phyloP scores from a whole-genome alignment of 2,329 filamentous ascomycete species.

The Colletotrichum spinosum region DNA sequence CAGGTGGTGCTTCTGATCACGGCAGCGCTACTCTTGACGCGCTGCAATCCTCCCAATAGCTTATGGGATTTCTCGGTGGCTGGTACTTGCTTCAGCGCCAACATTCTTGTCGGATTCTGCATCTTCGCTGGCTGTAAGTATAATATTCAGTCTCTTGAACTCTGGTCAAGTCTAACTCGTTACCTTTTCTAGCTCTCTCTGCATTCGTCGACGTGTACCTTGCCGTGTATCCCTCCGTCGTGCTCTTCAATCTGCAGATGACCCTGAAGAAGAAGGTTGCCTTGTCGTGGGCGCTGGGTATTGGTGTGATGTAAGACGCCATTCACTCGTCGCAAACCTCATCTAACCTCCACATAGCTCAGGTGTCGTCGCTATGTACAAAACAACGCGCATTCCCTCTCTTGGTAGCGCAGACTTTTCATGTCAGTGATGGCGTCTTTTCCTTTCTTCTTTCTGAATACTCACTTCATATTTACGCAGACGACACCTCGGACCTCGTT shows the following conservation, averaged over 20 bases:
- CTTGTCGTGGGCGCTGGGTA: slow-evolving; percentile 41
- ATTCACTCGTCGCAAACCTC: no score
- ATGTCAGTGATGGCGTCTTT: slow-evolving; percentile 24
- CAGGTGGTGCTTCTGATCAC: slow-evolving; percentile 37
- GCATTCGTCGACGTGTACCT: slow-evolving; percentile 43
- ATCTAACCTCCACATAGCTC: slow-evolving; percentile 34
- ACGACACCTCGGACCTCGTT: slow-evolving; percentile 54
- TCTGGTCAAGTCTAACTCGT: background rate
- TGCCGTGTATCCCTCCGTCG: slow-evolving; percentile 41
- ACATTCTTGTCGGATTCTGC: background rate
- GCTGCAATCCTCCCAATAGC: slow-evolving; percentile 41
- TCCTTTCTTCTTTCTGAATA: background rate
- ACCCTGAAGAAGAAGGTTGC: slow-evolving; percentile 42
- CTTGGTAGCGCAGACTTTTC: slow-evolving; percentile 41
- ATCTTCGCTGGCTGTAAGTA: slow-evolving; percentile 5
- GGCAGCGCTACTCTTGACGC: slow-evolving; percentile 37
- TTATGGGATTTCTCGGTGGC: slow-evolving; percentile 39
- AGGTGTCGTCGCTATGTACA: slow-evolving; percentile 45
- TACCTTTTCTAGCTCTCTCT: slow-evolving; percentile 35
- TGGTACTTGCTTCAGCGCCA: background rate
- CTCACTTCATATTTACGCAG: slow-evolving; percentile 25
- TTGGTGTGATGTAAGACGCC: slow-evolving; percentile 42
- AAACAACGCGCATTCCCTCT: slow-evolving; percentile 50
- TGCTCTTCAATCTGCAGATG: slow-evolving; percentile 40
- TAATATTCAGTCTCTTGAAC: background rate